Evolutionary conservation across 768 basidiomycete genomes (phyloP).

Genomic region (Candolleomyces eurysporus): DNA sequence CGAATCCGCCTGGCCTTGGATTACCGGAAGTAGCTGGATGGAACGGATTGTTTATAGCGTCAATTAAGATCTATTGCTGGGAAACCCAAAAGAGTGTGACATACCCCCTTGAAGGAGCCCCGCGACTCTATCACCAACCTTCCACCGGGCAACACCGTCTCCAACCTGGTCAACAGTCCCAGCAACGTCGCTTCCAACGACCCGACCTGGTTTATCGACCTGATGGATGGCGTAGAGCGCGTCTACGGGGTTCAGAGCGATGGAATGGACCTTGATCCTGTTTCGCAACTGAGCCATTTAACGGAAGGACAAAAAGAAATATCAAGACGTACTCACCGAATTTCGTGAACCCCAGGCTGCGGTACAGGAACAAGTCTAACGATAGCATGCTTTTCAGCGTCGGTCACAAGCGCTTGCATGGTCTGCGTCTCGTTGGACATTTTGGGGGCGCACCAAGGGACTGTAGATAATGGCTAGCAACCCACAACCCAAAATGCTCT

Average conservation of each 20-base stretch:
- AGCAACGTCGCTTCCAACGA: constrained; percentile 35
- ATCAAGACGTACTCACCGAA: constrained; percentile 20
- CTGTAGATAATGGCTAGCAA: too few relatives aligned
- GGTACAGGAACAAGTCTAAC: constrained; percentile 25
- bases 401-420: constrained; percentile 31
- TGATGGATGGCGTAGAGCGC: constrained; percentile 25
- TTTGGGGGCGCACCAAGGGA: too few relatives aligned
- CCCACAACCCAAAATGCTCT: too few relatives aligned
- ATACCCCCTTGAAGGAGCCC: constrained; percentile 33
- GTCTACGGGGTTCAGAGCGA: constrained; percentile 35
- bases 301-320: neutral
- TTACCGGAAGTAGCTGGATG: constrained; percentile 29
- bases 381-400: constrained; percentile 23
- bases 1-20: constrained; percentile 31
- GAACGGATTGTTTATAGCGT: neutral
- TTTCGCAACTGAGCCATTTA: neutral
- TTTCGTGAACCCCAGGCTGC: constrained; percentile 24
- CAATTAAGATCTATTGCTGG: neutral
- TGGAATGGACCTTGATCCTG: constrained; percentile 28
- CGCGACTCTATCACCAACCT: constrained; percentile 30
- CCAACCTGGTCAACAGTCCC: constrained; percentile 31
- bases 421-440: neutral
- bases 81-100: too few relatives aligned
- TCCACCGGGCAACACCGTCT: constrained; percentile 23
- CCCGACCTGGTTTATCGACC: constrained; percentile 25